A percentile compares a stretch with the other conserved stretches of the same genome.
phyloP scores from a whole-genome alignment of 495 filamentous ascomycete genomes.

The Corynascus novoguineensis region DNA sequence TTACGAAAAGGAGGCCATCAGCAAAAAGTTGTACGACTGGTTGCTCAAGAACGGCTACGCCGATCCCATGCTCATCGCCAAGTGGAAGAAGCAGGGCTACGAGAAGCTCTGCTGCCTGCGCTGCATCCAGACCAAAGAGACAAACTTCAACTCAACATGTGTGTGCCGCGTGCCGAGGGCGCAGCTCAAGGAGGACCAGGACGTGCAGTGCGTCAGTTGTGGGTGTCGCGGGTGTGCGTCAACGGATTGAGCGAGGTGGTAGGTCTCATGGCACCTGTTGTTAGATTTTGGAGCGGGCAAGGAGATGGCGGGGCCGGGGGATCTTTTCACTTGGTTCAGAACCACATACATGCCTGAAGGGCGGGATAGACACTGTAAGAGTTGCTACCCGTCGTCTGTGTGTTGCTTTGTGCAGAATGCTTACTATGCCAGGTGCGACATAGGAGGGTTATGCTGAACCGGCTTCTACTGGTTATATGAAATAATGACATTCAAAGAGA shows the following conservation, averaged over 20 bases:
- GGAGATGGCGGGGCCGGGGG: no score
- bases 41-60: constrained; percentile 94
- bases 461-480: constrained; percentile 2
- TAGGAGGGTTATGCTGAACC: neutral
- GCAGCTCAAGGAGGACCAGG: constrained; percentile 84
- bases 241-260: constrained; percentile 55
- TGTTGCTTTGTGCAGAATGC: neutral
- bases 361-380: constrained; percentile 10
- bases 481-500: constrained; percentile 11
- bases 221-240: constrained; percentile 89
- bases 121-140: constrained; percentile 98
- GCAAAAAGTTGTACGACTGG: constrained; percentile 87
- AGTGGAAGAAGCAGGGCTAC: constrained; percentile 99
- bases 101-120: constrained; percentile 96
- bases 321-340: no score
- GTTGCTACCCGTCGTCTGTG: neutral
- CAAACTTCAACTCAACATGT: constrained; percentile 95
- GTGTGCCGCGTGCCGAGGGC: constrained; percentile 94
- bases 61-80: constrained; percentile 90
- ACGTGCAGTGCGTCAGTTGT: constrained; percentile 91
- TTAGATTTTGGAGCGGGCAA: neutral
- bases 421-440: constrained; percentile 3
- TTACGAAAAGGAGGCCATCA: constrained; percentile 95
- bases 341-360: neutral
- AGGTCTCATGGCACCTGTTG: neutral